Evolutionary conservation across 2,329 filamentous ascomycete species (phyloP).

Genomic region (Fonsecaea erecta): DNA sequence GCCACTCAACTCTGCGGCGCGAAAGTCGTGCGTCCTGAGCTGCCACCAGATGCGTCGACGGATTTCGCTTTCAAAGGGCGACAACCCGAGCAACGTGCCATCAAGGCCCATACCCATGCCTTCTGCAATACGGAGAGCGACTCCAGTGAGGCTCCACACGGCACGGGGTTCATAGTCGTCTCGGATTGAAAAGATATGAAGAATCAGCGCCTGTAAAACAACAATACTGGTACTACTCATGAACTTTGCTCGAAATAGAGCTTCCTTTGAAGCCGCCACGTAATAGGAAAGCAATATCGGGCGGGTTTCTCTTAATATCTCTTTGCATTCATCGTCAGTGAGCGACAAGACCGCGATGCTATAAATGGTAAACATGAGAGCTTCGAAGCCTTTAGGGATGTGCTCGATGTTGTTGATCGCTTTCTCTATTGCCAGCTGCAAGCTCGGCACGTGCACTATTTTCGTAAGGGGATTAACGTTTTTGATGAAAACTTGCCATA

Average conservation of each 20-base stretch:
- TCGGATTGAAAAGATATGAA: slow-evolving; percentile 63
- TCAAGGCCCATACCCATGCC: slow-evolving; percentile 71
- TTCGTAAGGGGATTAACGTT: slow-evolving; percentile 40
- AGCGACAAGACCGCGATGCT: slow-evolving; percentile 41
- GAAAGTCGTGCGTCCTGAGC: slow-evolving; percentile 46
- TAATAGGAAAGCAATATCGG: slow-evolving; percentile 36
- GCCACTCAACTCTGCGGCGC: slow-evolving; percentile 40
- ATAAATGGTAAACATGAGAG: slow-evolving; percentile 45
- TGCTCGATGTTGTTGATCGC: slow-evolving; percentile 31
- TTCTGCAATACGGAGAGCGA: slow-evolving; percentile 67
- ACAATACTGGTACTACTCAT: slow-evolving; percentile 53
- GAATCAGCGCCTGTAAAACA: slow-evolving; percentile 55
- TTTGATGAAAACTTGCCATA: slow-evolving; percentile 39
- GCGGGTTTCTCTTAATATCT: slow-evolving; percentile 35
- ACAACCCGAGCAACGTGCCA: slow-evolving; percentile 60
- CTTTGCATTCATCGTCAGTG: slow-evolving; percentile 38
- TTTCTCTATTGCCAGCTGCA: slow-evolving; percentile 39
- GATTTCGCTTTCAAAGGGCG: slow-evolving; percentile 70
- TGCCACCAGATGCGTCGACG: slow-evolving; percentile 71
- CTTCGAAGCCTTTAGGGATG: slow-evolving; percentile 38
- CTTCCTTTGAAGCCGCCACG: slow-evolving; percentile 35
- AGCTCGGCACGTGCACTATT: slow-evolving; percentile 38
- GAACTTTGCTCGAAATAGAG: slow-evolving; percentile 34
- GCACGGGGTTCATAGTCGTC: slow-evolving; percentile 64
- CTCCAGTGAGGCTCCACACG: slow-evolving; percentile 65